These are phyloP conservation scores for Ceratobasidium sp. DNA, from an alignment of 1,284 basidiomycete genomes.

Conservation along the genomic window DNA sequence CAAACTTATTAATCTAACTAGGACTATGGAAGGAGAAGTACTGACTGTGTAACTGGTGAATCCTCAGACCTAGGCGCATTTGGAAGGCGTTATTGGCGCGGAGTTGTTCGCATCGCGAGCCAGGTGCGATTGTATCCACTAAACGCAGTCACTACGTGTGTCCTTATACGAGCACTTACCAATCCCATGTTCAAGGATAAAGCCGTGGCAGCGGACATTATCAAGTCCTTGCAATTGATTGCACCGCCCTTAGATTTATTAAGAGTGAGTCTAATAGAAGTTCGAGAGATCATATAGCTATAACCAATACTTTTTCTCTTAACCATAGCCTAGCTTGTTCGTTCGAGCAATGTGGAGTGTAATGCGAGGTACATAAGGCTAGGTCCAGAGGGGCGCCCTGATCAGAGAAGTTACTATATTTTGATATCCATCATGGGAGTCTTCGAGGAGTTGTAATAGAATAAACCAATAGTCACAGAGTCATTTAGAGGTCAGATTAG, in stretches of 20 bases:
- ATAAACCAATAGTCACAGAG: no score
- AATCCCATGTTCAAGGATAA: slow-evolving; percentile 7
- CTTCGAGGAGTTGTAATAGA: no score
- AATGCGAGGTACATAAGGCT: background rate
- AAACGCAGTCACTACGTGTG: background rate
- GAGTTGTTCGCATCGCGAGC: slow-evolving; percentile 30
- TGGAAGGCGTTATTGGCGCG: slow-evolving; percentile 39
- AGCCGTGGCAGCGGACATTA: slow-evolving; percentile 4
- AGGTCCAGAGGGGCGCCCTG: background rate
- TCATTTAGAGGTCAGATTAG: no score
- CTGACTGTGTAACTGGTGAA: slow-evolving; percentile 23
- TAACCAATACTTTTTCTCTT: background rate
- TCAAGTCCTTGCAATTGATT: slow-evolving; percentile 21
- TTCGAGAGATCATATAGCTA: background rate
- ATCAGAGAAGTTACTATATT: no score
- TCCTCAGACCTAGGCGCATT: slow-evolving; percentile 29
- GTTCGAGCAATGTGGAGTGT: slow-evolving; percentile 33
- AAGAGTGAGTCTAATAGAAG: slow-evolving; percentile 3
- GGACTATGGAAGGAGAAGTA: slow-evolving; percentile 40
- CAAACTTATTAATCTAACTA: background rate
- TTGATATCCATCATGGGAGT: no score
- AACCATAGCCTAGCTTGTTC: slow-evolving; percentile 23
- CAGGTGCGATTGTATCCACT: background rate
- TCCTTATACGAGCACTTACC: background rate
- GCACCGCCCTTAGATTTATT: slow-evolving; percentile 33